Base-by-base conservation (phyloP, 2,329 filamentous ascomycete genomes). In the Nothophoma quercina region DNA sequence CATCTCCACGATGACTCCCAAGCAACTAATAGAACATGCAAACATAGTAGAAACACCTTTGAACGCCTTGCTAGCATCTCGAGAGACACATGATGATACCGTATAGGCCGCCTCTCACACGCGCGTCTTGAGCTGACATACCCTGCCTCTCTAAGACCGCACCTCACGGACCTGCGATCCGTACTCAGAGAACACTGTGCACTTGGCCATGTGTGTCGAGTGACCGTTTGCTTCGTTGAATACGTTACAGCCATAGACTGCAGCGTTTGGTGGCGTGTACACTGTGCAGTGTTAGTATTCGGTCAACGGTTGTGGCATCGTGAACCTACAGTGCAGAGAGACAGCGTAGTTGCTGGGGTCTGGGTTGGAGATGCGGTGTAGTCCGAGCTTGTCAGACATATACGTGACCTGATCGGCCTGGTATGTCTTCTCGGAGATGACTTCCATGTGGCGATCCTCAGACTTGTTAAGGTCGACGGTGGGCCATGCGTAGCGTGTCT, bases 191-290 rank as follows among this genome's bases (percentile, higher is more conserved):
- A 64, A 74, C 19, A 70, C 59, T 5, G 64, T 62, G 43, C 69
- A 72, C 32, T 64, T 61, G 5, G 62, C 61, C 36, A 68, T 59
- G 40, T 72, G 70, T 1, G 35, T 62, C 3, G 65, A 53, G 7
- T 56, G 55, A 1, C 93, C 90, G 3, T 91, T 96, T 63, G 81
- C 81, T 59, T 87, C 84, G 66, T 93, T 85, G 73, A 93, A 97
- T 68, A 93, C 85, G 67, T 90, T 84, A 74, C 91, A 96, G 19
- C 93, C 93, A 55, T 85, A 84, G 53, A 84, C 88, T 29, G 91
- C 91, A 29, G 93, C 92, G 67, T 96, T 96, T 3, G 93, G 93
- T 28, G 93, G 93, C 12, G 90, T 93, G 70, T 95, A 95, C 55
- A 96, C 81, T 83, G 39, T 36, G 25, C 6, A 7, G 8, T 5